Conservation (phyloP, 495 filamentous ascomycete genomes). For the Annulohypoxylon stygium region DNA sequence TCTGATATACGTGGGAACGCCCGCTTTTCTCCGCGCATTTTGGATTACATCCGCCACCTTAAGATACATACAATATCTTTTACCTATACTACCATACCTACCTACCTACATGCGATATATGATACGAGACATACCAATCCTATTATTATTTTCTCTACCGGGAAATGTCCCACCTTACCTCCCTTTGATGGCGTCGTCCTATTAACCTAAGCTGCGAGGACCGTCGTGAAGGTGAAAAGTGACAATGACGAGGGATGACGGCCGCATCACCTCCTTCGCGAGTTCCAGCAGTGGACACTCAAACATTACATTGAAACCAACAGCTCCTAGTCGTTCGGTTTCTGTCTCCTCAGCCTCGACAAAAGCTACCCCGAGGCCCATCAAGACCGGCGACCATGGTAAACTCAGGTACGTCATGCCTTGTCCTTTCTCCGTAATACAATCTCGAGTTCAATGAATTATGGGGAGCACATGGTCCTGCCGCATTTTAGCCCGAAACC, state of each 20-base stretch:
- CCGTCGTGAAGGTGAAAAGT: slow-evolving; percentile 48
- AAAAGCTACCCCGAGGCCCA: slow-evolving; percentile 66
- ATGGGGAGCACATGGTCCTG: slow-evolving; percentile 23
- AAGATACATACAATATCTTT: slow-evolving; percentile 15
- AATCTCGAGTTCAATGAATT: slow-evolving; percentile 20
- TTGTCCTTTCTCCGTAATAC: slow-evolving; percentile 27
- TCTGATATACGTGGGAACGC: slow-evolving; percentile 8
- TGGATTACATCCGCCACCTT: slow-evolving; percentile 25
- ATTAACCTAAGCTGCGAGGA: slow-evolving; percentile 49
- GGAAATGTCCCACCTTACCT: slow-evolving; percentile 40
- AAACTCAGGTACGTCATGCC: slow-evolving; percentile 57
- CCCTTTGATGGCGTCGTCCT: slow-evolving; percentile 50
- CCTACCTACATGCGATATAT: slow-evolving; percentile 24
- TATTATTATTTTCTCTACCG: slow-evolving; percentile 33
- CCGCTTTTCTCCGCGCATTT: slow-evolving; percentile 27
- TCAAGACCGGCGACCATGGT: slow-evolving; percentile 68
- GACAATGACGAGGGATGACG: slow-evolving; percentile 73
- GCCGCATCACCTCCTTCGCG: slow-evolving; percentile 72
- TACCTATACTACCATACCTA: slow-evolving; percentile 14
- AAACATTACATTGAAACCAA: slow-evolving; percentile 68
- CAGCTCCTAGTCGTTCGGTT: slow-evolving; percentile 63
- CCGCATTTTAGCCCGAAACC: slow-evolving; percentile 29
- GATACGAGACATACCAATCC: slow-evolving; percentile 12
- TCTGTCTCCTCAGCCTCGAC: slow-evolving; percentile 59
- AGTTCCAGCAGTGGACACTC: slow-evolving; percentile 73